Base-by-base conservation (phyloP, 805 yeast species). In the Myxozyma kluyveri region DNA sequence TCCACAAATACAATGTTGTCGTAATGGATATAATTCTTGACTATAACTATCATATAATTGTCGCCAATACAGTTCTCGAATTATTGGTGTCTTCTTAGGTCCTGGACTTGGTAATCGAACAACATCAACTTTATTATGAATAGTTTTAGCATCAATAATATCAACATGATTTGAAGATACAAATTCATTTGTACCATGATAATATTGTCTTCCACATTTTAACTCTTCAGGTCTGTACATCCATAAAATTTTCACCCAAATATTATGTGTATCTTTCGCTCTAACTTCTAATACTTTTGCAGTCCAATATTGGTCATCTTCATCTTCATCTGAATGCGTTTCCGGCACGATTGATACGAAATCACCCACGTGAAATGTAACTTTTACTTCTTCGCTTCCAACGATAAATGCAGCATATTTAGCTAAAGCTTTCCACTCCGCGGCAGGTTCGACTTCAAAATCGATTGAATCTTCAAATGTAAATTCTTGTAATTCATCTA, bases 161-260 rank as follows among this genome's bases (percentile, higher is more conserved):
- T 54, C 59, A 47, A 52, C 44, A 24, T 54, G 59, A 27, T 53
- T 43, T 17, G 59, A 54, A 4, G 59, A 56, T 6, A 54, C 52
- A n/a, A 54, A 41, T 40, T 54, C 59, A n/a, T 44, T 42, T 36
- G 47, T 47, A 7, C 56, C 59, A 32, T 54, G 59, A 27, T 54
- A 54, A 36, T 50, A 50, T 54, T 37, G 37, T 19, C 52, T 47
- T n/a, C 59, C 59, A 22, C 51, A 52, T 14, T 56, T 56, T 14
- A 54, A 39, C 41, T 54, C 59, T n/a, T 37, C 35, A 7, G 59
- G 59, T 56, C 59, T 47, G 37, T 54, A 54, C 59, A 54, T 51
- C 59, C 59, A 54, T 36, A 49, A 44, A 19, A 54, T 14, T 2
- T 50, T 45, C 14, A 54, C 23, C 33, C 52, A 54, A 9, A 54